Conservation (phyloP, 2,329 filamentous ascomycete genomes). For the Fusarium xylarioides region DNA sequence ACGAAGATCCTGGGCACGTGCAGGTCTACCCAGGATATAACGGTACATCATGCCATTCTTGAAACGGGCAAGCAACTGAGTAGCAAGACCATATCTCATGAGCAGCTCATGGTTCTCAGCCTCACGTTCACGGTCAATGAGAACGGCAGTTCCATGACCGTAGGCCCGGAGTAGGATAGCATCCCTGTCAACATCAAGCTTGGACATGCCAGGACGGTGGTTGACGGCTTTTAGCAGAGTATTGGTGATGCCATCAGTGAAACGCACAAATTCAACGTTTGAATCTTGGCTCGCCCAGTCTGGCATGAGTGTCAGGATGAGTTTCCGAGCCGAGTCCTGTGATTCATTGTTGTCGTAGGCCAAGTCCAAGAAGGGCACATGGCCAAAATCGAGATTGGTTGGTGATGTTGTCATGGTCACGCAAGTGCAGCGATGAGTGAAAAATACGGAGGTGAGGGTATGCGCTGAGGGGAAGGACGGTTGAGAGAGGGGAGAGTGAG, state of each 20-base stretch:
- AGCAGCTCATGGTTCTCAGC: conserved; percentile 84
- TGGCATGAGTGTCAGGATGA: conserved; percentile 82
- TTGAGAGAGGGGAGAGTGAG: conserved; percentile 12
- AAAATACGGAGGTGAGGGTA: conserved; percentile 14
- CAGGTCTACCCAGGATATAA: conserved; percentile 84
- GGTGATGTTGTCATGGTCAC: conserved; percentile 49
- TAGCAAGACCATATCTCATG: conserved; percentile 83
- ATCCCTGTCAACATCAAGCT: conserved; percentile 79
- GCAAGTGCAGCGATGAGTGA: conserved; percentile 16
- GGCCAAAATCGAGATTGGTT: conserved; percentile 49
- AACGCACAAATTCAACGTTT: conserved; percentile 84
- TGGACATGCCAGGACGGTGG: conserved; percentile 70
- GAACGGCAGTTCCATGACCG: conserved; percentile 89
- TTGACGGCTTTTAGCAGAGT: conserved; percentile 85
- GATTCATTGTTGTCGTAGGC: conserved; percentile 81
- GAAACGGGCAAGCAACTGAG: conserved; percentile 88
- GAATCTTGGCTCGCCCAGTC: conserved; percentile 81
- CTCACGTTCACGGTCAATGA: conserved; percentile 94
- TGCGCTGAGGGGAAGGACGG: background rate
- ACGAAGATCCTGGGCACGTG: conserved; percentile 81
- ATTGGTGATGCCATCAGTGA: conserved; percentile 98
- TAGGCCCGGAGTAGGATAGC: conserved; percentile 92
- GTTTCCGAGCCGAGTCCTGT: conserved; percentile 78
- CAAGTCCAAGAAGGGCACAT: conserved; percentile 74
- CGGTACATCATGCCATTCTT: conserved; percentile 95